phyloP scores from a whole-genome alignment of 23 red algal species.

The Gracilaria gracilis region DNA sequence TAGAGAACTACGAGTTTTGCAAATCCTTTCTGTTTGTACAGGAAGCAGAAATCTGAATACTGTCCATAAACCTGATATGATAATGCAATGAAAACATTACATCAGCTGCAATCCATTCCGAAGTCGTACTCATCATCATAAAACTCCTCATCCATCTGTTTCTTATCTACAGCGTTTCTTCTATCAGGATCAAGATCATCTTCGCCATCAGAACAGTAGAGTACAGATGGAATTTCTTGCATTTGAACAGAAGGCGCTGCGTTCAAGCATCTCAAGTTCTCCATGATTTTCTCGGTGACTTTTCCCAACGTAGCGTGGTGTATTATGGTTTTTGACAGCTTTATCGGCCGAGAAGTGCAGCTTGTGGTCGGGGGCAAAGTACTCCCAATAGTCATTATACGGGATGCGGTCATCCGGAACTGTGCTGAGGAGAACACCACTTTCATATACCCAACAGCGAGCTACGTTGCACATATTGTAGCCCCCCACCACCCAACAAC shows the following conservation, averaged over 20 bases:
- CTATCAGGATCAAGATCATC: slow-evolving; percentile 24
- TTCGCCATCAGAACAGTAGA: slow-evolving; percentile 52
- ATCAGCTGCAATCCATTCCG: slow-evolving; percentile 10
- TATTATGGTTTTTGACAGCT: slow-evolving; percentile 45
- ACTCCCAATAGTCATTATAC: slow-evolving; percentile 82
- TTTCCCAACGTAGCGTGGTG: slow-evolving; percentile 49
- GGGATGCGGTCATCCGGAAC: slow-evolving; percentile 54
- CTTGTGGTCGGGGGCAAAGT: slow-evolving; percentile 63
- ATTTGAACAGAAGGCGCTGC: slow-evolving; percentile 69
- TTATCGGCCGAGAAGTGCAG: slow-evolving; percentile 50
- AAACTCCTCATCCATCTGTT: slow-evolving; percentile 23
- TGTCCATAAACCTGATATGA: neutral
- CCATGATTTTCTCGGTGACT: slow-evolving; percentile 51
- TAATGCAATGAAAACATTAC: neutral
- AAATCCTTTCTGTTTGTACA: neutral
- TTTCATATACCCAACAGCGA: slow-evolving; percentile 77
- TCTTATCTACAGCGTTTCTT: neutral
- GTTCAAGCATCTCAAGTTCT: slow-evolving; percentile 43
- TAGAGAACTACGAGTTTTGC: neutral
- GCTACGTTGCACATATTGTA: slow-evolving; percentile 82
- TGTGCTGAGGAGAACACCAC: slow-evolving; percentile 37
- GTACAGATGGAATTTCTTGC: slow-evolving; percentile 59
- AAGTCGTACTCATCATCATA: slow-evolving; percentile 3
- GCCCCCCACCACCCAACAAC: slow-evolving; percentile 74
- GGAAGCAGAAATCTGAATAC: neutral